A percentile compares a stretch with the other conserved stretches of the same genome.
phyloP scores from a whole-genome alignment of 306 rosid genomes.

The Oemleria cerasiformis region DNA sequence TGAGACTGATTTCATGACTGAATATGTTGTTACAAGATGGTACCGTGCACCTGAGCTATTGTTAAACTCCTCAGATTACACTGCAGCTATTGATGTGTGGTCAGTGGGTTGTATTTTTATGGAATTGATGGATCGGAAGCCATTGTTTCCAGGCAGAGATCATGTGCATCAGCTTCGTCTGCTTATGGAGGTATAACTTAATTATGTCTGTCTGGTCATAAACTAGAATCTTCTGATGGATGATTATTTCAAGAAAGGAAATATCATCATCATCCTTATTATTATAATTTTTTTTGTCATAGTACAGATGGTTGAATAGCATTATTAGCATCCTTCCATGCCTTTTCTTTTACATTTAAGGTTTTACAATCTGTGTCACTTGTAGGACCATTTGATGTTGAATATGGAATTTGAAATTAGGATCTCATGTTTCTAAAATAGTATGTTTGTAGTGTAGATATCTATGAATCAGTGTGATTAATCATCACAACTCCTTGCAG shows the following conservation, averaged over 20 bases:
- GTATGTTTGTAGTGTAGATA: not conserved
- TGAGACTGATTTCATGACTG: slow-evolving; percentile 96
- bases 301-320: slow-evolving; percentile 5
- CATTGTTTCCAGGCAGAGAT: slow-evolving; percentile 95
- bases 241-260: not conserved
- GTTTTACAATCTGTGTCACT: not conserved
- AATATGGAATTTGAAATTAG: not conserved
- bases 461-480: slow-evolving; percentile 10
- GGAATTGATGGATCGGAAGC: slow-evolving; percentile 96
- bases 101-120: slow-evolving; percentile 96
- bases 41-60: slow-evolving; percentile 96
- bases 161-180: slow-evolving; percentile 91
- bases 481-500: slow-evolving; percentile 47
- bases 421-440: not conserved
- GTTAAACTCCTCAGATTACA: slow-evolving; percentile 90
- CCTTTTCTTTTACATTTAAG: not conserved
- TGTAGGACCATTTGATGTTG: slow-evolving; percentile 3
- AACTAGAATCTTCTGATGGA: not conserved
- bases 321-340: not conserved
- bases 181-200: slow-evolving; percentile 79
- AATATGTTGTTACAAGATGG: slow-evolving; percentile 95
- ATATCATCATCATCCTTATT: not conserved
- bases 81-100: slow-evolving; percentile 98
- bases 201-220: not conserved
- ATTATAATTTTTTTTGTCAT: not conserved